phyloP scores from a whole-genome alignment of 2,329 filamentous ascomycete genomes.

The Xylaria arbuscula region DNA sequence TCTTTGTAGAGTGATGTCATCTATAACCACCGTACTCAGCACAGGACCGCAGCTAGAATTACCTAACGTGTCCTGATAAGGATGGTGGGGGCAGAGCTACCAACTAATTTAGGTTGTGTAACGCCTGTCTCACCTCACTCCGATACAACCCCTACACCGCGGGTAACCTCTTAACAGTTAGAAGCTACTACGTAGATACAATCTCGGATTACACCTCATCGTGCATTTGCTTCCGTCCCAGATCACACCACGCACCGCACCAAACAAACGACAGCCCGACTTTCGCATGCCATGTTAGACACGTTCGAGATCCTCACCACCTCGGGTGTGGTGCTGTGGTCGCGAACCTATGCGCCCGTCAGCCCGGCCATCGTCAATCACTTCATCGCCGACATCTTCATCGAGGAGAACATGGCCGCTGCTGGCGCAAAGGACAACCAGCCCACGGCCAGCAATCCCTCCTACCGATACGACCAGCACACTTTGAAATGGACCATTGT shows the following conservation, averaged over 20 bases:
- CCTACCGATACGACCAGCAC: constrained; percentile 91
- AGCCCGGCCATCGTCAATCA: constrained; percentile 88
- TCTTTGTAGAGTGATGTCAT: no score
- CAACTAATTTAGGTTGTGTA: not conserved
- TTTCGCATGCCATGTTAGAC: constrained; percentile 77
- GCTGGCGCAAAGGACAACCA: constrained; percentile 68
- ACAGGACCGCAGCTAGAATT: no score
- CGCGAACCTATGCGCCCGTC: constrained; percentile 82
- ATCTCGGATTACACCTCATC: constrained; percentile 39
- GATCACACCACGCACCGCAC: constrained; percentile 20
- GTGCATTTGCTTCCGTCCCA: constrained; percentile 32
- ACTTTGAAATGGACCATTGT: constrained; percentile 93
- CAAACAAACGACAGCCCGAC: not conserved
- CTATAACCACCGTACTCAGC: no score
- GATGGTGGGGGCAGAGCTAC: not conserved
- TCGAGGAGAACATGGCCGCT: constrained; percentile 84
- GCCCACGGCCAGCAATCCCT: constrained; percentile 72
- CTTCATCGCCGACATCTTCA: constrained; percentile 96
- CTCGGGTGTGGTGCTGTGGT: constrained; percentile 97
- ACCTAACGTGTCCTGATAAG: constrained; percentile 8
- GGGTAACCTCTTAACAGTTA: not conserved
- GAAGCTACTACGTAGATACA: not conserved
- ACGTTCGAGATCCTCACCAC: constrained; percentile 97
- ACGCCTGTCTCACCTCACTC: no score
- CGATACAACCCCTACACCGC: no score